Evolutionary conservation across 768 basidiomycete genomes (phyloP), one percentile per base, ranked within the genome.

Genomic region (Harrya chromipes): DNA sequence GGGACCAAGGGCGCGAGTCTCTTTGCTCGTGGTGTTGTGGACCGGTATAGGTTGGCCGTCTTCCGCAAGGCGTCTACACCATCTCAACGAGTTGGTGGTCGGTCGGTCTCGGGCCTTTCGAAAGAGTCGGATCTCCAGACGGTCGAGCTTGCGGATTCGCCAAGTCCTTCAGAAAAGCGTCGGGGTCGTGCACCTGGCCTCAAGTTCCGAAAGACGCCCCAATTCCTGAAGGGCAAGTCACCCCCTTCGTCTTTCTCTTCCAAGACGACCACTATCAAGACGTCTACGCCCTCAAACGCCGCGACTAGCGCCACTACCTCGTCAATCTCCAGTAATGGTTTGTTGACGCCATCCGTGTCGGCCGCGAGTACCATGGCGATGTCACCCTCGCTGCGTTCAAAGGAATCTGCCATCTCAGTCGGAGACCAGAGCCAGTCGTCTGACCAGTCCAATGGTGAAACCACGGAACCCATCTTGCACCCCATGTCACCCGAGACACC

Each of bases 1-100:
- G 90, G 90, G 16, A 72, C 84, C 21, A 83, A 84, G 61, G 90
- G 83, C 7, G 80, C 82, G 17, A 93, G 85, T 62, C 76, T 94
- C 34, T 94, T 93, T 62, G 86, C 92, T 37, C 83, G 91, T n/a
- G 92, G 92, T 6, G 88, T 94, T 41, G 90, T 93, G 44, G 92
- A 95, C 65, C 78, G 87, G 46, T 95, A 94, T 64, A 77, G 82
- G 49, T 73, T 95, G 46, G 83, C 87, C 14, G 90, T 92, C 19
- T 92, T 92, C 79, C 79, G 90, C 47, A 92, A 91, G 65, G 76
- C 78, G n/a, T 83, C 85, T 13, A 86, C 84, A 11, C 82, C 86
- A 5, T 72, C 73, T 37, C 73, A 77, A 42, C 73, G 77, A 12
- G 58, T 71, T 14, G 64, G 60, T 3, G 70, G 73, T 6, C 74